A percentile compares a stretch with the other conserved stretches of the same genome.
These are phyloP conservation scores for Hypoxylon sp. DNA, from an alignment of 2,329 filamentous ascomycete species.

Conservation along the genomic window DNA sequence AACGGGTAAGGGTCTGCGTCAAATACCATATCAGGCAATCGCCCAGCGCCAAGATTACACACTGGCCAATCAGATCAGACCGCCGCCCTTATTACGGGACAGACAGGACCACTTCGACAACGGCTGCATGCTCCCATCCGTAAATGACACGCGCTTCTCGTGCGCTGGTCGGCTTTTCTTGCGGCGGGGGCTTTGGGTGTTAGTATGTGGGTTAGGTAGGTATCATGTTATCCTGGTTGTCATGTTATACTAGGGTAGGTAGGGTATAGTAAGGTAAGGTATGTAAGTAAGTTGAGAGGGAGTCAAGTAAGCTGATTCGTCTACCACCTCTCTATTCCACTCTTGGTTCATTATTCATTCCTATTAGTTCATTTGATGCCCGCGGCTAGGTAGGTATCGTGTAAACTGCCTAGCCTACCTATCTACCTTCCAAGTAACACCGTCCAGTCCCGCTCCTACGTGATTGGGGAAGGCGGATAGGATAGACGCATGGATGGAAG, in stretches of 20 bases:
- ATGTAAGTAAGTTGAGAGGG: not conserved
- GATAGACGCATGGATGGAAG: constrained; percentile 1
- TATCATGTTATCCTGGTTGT: not conserved
- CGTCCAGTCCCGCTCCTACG: constrained; percentile 4
- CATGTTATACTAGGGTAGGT: not conserved
- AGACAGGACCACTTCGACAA: too few species aligned
- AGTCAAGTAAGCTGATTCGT: too few species aligned
- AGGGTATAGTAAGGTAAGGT: too few species aligned
- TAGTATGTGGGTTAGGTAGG: not conserved
- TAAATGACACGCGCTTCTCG: constrained; percentile 30
- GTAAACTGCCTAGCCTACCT: not conserved
- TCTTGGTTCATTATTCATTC: too few species aligned
- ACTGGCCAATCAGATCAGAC: constrained; percentile 16
- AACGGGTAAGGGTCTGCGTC: not conserved
- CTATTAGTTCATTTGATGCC: too few species aligned
- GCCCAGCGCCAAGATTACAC: constrained; percentile 20
- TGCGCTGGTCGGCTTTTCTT: constrained; percentile 20
- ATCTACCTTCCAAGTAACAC: not conserved
- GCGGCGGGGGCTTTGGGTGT: too few species aligned
- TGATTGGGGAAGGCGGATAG: not conserved
- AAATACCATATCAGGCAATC: constrained; percentile 38
- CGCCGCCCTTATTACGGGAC: too few species aligned
- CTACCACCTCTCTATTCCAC: too few species aligned
- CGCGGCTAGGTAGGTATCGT: not conserved
- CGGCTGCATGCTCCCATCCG: constrained; percentile 21